Base-by-base conservation (phyloP, 2,329 filamentous ascomycete genomes). In the Sclerotinia subarctica region DNA sequence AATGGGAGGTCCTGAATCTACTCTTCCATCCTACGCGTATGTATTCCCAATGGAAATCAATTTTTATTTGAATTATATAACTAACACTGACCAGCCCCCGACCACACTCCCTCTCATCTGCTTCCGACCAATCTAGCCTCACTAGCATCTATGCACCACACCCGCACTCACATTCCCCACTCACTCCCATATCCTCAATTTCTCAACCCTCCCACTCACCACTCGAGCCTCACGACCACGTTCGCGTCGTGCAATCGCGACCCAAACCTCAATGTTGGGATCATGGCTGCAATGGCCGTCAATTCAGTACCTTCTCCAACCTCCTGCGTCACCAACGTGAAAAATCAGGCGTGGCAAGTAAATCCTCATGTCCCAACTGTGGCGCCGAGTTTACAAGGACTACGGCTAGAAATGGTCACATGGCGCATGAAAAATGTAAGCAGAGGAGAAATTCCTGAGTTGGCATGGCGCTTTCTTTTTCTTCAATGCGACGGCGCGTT, bases 191-290 rank as follows among this genome's bases (percentile, higher is more conserved):
- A n/a, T 62, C 59, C 51, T 24, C 57, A n/a, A 51, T 42, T 26
- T 54, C 56, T 7, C 65, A 63, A 17, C 42, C 57, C 8, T 46
- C 63, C 42, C 63, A 52, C 3, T 44, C 65, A 47, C 65, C 65
- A 8, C 56, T 67, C 47, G 66, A 68, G 3, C 53, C 47, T 21
- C 63, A 38, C 35, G 80, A 80, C 59, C 78, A 87, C 72, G 88
- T 92, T 51, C 85, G 91, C 69, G 87, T 93, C 21, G 84, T 93
- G 24, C 90, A 91, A 78, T 89, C 88, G 73, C 86, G 91, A 72
- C 93, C 93, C n/a, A 96, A 96, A 80, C 93, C 94, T 57, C 93
- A 96, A 78, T 97, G 94, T 79, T 98, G 92, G 92, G 94, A 97
- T 70, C 94, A 98, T 76, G 94, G 94, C 15, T 98, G 94, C 82